These are phyloP conservation scores for Agrocybe pediades DNA, from an alignment of 768 basidiomycete genomes.

Conservation along the genomic window DNA sequence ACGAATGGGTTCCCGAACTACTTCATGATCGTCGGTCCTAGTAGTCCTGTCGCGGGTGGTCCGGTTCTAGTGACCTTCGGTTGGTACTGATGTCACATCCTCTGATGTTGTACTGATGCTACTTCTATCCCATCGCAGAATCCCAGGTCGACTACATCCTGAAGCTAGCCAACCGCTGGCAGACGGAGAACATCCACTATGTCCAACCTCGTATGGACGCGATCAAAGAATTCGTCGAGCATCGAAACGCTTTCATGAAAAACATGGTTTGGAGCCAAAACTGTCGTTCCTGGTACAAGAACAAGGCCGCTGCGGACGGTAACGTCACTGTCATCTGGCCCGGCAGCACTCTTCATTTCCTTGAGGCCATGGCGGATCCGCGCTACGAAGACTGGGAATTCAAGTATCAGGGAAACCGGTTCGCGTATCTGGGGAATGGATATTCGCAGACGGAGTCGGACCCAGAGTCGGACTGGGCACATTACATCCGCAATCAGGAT, in stretches of 20 bases:
- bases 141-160: slow-evolving; percentile 34
- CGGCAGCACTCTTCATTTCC: slow-evolving; percentile 36
- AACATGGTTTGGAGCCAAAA: slow-evolving; percentile 31
- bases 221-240: slow-evolving; percentile 31
- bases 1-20: slow-evolving; percentile 36
- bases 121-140: slow-evolving; percentile 22
- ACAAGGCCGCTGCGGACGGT: slow-evolving; percentile 21
- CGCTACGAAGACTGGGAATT: slow-evolving; percentile 38
- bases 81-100: too few species aligned
- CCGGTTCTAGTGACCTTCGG: too few species aligned
- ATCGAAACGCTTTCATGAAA: slow-evolving; percentile 35
- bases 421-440: slow-evolving; percentile 35
- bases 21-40: slow-evolving; percentile 32
- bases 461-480: slow-evolving; percentile 31
- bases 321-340: slow-evolving; percentile 36
- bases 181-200: slow-evolving; percentile 38
- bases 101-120: too few species aligned
- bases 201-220: slow-evolving; percentile 34
- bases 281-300: slow-evolving; percentile 38
- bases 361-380: slow-evolving; percentile 32
- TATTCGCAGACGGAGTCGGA: slow-evolving; percentile 34
- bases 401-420: slow-evolving; percentile 32
- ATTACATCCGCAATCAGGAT: slow-evolving; percentile 28
- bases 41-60: slow-evolving; percentile 37
- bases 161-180: slow-evolving; percentile 33